Evolutionary conservation across 441 rosid species (phyloP), one percentile per base, ranked within the genome.

Genomic region (Adansonia madagascariensis): DNA sequence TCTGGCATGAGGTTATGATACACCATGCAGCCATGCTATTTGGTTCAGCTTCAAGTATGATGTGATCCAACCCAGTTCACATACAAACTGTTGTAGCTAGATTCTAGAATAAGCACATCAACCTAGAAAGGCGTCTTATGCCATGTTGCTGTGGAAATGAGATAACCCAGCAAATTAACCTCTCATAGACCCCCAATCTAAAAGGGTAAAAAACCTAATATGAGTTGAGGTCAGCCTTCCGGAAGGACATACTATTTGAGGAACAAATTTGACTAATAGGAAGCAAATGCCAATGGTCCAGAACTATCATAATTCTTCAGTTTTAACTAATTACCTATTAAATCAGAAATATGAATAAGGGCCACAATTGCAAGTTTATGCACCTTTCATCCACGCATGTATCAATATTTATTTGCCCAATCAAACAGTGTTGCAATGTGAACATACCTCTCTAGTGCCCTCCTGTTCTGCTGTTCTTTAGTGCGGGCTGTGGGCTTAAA

Each of bases 401-500:
- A 71, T 71, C 27, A 35, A 17, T 1, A 27, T 39, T 71, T 53
- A 71, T 71, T 17, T 41, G 3, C 52, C 12, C 15, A 41, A 43
- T 24, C 56, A 52, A 50, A 8, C 44, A 27, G 27, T 71, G 62
- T 35, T 52, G 9, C 75, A 41, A 31, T 35, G 27, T 71, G 46
- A 71, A 53, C 62, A 8, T 69, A 3, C 10, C 75, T 31, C 49
- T 55, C 2, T 71, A 35, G 2, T 70, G 31, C 3, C 50, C 31
- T 2, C n/a, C 50, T 35, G 63, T 59, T 71, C 10, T 18, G 61
- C 75, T n/a, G 35, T 71, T 9, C 17, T 53, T 17, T 53, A 35
- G 75, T 31, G 35, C 35, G 75, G 20, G 49, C 11, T 71, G 17
- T 52, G 15, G 62, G 74, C 4, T 71, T 27, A 71, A 71, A 70